A percentile compares a stretch with the other conserved stretches of the same genome.
Conservation (phyloP, 176 grass and related monocot species). For the Oryza glaberrima region DNA sequence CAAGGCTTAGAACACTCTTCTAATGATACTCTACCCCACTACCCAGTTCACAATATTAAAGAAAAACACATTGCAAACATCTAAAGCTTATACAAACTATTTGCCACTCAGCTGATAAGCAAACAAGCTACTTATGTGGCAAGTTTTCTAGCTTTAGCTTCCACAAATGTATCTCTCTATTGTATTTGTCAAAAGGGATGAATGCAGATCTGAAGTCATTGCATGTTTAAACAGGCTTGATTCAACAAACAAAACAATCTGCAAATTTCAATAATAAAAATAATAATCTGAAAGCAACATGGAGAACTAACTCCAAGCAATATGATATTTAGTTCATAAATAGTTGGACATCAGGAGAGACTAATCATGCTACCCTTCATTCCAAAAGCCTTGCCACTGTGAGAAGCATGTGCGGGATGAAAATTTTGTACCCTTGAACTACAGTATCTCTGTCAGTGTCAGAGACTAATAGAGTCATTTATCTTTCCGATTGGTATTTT, state of each 20-base stretch:
- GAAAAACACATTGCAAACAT: background rate
- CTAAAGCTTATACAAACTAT: background rate
- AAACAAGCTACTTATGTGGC: background rate
- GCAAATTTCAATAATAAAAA: constrained; percentile 1
- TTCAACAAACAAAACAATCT: background rate
- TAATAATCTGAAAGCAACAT: background rate
- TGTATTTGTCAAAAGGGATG: background rate
- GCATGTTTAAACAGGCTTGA: background rate
- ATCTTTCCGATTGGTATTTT: background rate
- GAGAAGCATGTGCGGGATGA: background rate
- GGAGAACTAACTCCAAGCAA: background rate
- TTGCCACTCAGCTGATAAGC: background rate
- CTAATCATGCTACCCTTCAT: background rate
- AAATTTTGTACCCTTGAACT: background rate
- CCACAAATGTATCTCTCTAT: background rate
- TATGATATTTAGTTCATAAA: background rate
- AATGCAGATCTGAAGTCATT: background rate
- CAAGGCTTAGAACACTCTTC: background rate
- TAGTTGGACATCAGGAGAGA: background rate
- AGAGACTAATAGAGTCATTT: background rate
- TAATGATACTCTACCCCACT: background rate
- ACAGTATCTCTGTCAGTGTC: background rate
- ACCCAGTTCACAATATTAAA: background rate
- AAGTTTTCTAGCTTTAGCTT: constrained; percentile 20
- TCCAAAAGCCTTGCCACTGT: background rate